A percentile compares a stretch with the other conserved stretches of the same genome.
These are phyloP conservation scores for Sporothrix brasiliensis DNA, from an alignment of 2,329 filamentous ascomycete species.

Conservation along the genomic window DNA sequence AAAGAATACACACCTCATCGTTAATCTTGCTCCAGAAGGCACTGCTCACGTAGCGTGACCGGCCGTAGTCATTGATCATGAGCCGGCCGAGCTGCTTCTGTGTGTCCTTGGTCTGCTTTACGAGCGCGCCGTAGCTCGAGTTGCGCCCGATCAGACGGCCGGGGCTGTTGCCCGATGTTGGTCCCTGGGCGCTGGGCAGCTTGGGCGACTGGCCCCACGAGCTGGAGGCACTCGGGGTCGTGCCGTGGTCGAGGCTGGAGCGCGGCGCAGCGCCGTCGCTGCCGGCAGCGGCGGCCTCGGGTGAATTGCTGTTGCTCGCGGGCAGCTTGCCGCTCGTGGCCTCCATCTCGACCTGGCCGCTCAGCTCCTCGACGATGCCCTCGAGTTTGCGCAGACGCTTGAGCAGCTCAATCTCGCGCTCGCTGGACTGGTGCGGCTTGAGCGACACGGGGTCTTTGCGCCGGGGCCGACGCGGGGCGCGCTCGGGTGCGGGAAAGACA, in stretches of 20 bases:
- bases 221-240: constrained; percentile 26
- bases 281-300: constrained; percentile 40
- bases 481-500: constrained; percentile 53
- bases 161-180: constrained; percentile 24
- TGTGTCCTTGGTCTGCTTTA: constrained; percentile 42
- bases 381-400: constrained; percentile 73
- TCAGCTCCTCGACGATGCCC: constrained; percentile 72
- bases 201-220: constrained; percentile 31
- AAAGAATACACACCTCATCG: constrained; percentile 60
- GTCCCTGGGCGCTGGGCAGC: constrained; percentile 5
- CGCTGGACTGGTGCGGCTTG: constrained; percentile 59
- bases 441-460: constrained; percentile 59
- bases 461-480: constrained; percentile 58
- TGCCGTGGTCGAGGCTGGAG: constrained; percentile 26
- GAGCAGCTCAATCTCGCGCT: constrained; percentile 69
- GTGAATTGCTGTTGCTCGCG: constrained; percentile 45
- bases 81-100: constrained; percentile 66
- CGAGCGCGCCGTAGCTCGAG: constrained; percentile 34
- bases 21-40: constrained; percentile 76
- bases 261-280: constrained; percentile 3
- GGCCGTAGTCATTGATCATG: constrained; percentile 69
- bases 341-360: constrained; percentile 64
- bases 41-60: constrained; percentile 73
- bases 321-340: constrained; percentile 42
- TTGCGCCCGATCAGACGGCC: constrained; percentile 35